Conservation (phyloP, 2,329 filamentous ascomycete genomes). For the Sporothrix curviconia region DNA sequence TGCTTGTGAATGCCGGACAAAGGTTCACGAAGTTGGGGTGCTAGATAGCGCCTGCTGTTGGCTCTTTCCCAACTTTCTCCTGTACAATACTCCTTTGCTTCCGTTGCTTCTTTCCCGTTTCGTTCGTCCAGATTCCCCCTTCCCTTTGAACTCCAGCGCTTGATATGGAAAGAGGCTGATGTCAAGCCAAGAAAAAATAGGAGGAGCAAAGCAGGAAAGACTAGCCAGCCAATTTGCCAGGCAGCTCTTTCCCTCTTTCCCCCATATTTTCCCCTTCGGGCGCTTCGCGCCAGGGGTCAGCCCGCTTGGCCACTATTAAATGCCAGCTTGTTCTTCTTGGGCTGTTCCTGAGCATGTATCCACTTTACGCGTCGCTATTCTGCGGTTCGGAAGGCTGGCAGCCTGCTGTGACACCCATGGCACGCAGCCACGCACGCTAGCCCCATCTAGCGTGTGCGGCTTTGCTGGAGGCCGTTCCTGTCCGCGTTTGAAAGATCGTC, state of each 20-base stretch:
- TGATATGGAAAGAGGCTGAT: constrained; percentile 7
- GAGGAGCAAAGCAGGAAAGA: not conserved
- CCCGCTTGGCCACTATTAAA: not conserved
- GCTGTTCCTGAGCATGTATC: too few species aligned
- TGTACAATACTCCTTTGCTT: not conserved
- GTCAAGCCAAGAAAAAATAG: constrained; percentile 4
- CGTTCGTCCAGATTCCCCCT: not conserved
- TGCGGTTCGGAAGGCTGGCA: too few species aligned
- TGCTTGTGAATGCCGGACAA: too few species aligned
- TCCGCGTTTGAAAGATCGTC: not conserved
- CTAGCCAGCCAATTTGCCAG: constrained; percentile 10
- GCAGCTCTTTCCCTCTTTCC: not conserved
- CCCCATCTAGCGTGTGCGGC: not conserved
- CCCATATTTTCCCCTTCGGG: constrained; percentile 9
- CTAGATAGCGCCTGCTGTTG: not conserved
- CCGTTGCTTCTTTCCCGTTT: not conserved
- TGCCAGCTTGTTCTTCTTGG: not conserved
- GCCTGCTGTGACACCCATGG: not conserved
- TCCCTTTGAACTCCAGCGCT: not conserved
- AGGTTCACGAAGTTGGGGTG: not conserved
- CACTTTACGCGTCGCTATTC: constrained; percentile 14
- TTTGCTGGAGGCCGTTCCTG: not conserved
- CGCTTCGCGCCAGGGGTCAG: constrained; percentile 16
- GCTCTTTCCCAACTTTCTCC: not conserved
- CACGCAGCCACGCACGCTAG: constrained; percentile 1